Conservation (phyloP, 768 basidiomycete genomes). For the Mycena polygramma region DNA sequence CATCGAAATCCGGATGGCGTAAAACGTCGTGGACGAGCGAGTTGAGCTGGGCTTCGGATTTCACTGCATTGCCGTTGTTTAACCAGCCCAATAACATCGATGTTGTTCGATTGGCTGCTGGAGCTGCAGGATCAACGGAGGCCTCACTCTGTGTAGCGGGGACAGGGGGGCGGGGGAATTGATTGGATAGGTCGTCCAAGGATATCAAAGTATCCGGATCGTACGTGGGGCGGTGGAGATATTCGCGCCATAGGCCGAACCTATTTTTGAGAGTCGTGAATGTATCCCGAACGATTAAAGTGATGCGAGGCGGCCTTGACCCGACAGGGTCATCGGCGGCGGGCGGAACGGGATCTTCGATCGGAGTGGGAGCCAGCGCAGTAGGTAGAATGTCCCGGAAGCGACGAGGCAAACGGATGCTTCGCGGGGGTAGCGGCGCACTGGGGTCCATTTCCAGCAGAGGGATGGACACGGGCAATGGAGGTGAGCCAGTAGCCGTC, state of each 20-base stretch:
- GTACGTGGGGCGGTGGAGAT: conserved; percentile 32
- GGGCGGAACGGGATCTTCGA: neutral
- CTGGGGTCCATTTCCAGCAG: neutral
- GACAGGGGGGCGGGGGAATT: neutral
- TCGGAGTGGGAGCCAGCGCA: neutral
- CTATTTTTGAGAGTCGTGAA: conserved; percentile 1
- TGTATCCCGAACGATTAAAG: conserved; percentile 26
- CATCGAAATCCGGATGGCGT: conserved; percentile 31
- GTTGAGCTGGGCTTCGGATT: conserved; percentile 34
- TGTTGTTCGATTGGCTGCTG: neutral
- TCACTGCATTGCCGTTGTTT: conserved; percentile 31
- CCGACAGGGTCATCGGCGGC: neutral
- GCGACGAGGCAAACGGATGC: conserved; percentile 2
- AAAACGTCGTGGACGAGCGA: conserved; percentile 35
- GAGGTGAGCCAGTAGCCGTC: neutral
- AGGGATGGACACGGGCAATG: neutral
- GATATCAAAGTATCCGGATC: conserved; percentile 28
- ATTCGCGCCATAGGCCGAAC: conserved; percentile 20
- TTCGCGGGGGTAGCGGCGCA: conserved; percentile 1
- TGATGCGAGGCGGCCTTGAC: conserved; percentile 2
- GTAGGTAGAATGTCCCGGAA: conserved; percentile 16
- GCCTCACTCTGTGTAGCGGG: neutral
- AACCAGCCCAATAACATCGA: conserved; percentile 23
- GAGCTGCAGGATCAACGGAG: neutral
- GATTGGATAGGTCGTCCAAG: conserved; percentile 20